phyloP scores from a whole-genome alignment of 371 early-diverging fungal species.

The Quaeritorhiza haematococci region DNA sequence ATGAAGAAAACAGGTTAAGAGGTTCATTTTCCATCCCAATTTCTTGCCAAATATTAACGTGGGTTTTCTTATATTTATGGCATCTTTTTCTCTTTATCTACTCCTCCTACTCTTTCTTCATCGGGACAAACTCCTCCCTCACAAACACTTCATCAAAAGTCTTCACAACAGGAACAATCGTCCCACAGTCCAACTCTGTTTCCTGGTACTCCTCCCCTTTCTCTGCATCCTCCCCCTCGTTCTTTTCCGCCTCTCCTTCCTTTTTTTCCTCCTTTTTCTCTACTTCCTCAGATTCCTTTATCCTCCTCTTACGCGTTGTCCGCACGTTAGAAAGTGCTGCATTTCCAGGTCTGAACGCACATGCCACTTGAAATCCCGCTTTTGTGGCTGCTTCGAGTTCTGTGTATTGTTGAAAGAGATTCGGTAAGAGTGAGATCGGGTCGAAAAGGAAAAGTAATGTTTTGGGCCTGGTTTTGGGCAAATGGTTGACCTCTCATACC shows the following conservation, averaged over 20 bases:
- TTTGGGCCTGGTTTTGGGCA: background rate
- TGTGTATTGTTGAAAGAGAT: background rate
- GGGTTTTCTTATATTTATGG: too few relatives aligned
- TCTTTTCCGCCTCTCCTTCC: slow-evolving; percentile 7
- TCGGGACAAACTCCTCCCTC: background rate
- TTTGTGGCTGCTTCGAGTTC: slow-evolving; percentile 75
- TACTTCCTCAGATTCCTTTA: slow-evolving; percentile 3
- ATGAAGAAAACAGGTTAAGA: too few relatives aligned
- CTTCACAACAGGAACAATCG: background rate
- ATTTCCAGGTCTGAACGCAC: slow-evolving; percentile 78
- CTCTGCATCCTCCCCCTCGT: background rate
- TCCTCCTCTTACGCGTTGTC: background rate
- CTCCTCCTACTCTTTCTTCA: background rate
- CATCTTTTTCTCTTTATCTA: background rate
- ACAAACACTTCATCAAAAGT: background rate
- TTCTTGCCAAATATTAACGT: too few relatives aligned
- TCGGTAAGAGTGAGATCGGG: background rate
- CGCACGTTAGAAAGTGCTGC: slow-evolving; percentile 15
- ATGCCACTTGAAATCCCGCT: slow-evolving; percentile 67
- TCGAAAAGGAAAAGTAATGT: background rate
- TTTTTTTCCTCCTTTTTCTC: slow-evolving; percentile 5
- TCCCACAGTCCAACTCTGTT: background rate
- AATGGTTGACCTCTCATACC: slow-evolving; percentile 37
- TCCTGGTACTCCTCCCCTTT: background rate
- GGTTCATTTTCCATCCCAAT: too few relatives aligned